A percentile compares a stretch with the other conserved stretches of the same genome.
Evolutionary conservation across 2,329 filamentous ascomycete species (phyloP).

Genomic region (Niveomyces coronatus): DNA sequence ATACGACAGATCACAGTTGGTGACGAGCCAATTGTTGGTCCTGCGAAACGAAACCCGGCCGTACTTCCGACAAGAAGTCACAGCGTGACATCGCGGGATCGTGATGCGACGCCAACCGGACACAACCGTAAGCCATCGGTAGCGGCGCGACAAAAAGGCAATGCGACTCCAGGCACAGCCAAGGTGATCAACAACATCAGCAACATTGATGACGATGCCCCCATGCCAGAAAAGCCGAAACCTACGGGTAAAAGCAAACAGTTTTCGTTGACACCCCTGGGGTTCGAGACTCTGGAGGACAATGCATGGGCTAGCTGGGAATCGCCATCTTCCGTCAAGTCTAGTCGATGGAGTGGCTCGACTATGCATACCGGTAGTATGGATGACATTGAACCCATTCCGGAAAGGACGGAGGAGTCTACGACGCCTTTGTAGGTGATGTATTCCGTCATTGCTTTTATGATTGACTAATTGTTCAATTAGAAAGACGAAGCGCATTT

Average conservation of each 20-base stretch:
- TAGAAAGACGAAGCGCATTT: slow-evolving; percentile 24
- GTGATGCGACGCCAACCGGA: slow-evolving; percentile 12
- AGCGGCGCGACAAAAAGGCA: slow-evolving; percentile 32
- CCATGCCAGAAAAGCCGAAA: slow-evolving; percentile 26
- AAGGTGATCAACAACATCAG: slow-evolving; percentile 19
- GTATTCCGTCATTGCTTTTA: not conserved
- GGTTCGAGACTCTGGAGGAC: slow-evolving; percentile 47
- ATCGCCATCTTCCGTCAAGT: slow-evolving; percentile 41
- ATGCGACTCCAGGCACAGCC: slow-evolving; percentile 30
- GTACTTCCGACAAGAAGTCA: not conserved
- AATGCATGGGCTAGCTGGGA: slow-evolving; percentile 59
- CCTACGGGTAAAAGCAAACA: slow-evolving; percentile 34
- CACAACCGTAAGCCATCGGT: slow-evolving; percentile 37
- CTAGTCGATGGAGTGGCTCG: slow-evolving; percentile 54
- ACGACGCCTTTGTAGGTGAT: slow-evolving; percentile 38
- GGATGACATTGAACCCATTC: slow-evolving; percentile 35
- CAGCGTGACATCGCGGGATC: slow-evolving; percentile 13
- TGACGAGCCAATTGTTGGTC: slow-evolving; percentile 68
- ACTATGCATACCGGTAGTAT: slow-evolving; percentile 34
- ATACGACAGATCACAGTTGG: slow-evolving; percentile 91
- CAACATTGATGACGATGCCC: slow-evolving; percentile 12
- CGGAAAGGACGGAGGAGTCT: slow-evolving; percentile 38
- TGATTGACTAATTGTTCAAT: slow-evolving; percentile 9
- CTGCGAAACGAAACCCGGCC: slow-evolving; percentile 19
- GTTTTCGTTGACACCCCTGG: slow-evolving; percentile 50